Conservation (phyloP, 2,329 filamentous ascomycete species). For the Decorospora gaudefroyi region DNA sequence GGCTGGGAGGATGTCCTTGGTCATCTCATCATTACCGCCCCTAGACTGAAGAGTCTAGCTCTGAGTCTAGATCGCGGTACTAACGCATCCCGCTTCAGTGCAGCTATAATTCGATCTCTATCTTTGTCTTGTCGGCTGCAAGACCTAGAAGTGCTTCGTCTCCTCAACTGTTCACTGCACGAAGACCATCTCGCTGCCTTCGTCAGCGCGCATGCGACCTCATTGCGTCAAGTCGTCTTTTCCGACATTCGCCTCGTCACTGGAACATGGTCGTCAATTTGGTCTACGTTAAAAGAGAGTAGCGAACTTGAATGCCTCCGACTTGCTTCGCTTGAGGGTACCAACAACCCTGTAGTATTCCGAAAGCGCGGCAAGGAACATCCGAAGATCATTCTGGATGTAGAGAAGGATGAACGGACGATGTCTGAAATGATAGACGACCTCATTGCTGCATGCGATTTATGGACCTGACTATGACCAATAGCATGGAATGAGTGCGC, state of each 20-base stretch:
- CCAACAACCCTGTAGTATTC: background rate
- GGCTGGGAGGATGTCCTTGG: conserved; percentile 31
- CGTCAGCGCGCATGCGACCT: conserved; percentile 17
- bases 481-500: too few relatives aligned
- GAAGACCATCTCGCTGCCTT: conserved; percentile 23
- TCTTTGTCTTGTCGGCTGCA: conserved; percentile 16
- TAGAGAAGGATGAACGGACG: background rate
- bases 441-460: conserved; percentile 5
- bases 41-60: conserved; percentile 23
- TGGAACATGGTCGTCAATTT: conserved; percentile 24
- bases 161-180: conserved; percentile 23
- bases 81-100: conserved; percentile 16
- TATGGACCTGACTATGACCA: too few relatives aligned
- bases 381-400: conserved; percentile 12
- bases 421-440: conserved; percentile 19
- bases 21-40: conserved; percentile 27
- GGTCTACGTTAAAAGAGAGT: conserved; percentile 12
- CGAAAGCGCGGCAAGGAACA: conserved; percentile 2
- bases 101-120: conserved; percentile 24
- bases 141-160: conserved; percentile 18
- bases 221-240: conserved; percentile 20
- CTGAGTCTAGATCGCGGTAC: conserved; percentile 26
- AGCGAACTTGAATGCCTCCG: conserved; percentile 10
- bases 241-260: conserved; percentile 17
- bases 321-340: conserved; percentile 12